These are phyloP conservation scores for Lipomyces starkeyi DNA, from an alignment of 805 yeast genomes.

Conservation along the genomic window DNA sequence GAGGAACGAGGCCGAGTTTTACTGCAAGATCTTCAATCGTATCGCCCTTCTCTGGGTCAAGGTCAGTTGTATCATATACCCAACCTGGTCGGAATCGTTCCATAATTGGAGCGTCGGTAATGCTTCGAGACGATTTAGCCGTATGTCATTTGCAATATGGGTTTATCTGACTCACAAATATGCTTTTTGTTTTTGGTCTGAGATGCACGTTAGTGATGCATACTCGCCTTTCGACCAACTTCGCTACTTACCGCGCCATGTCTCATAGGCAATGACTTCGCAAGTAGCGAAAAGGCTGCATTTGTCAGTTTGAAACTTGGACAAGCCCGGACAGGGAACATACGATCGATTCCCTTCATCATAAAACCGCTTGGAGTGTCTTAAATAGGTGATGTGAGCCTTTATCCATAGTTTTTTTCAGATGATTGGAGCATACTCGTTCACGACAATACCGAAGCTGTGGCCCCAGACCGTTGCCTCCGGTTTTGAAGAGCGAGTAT, in stretches of 20 bases:
- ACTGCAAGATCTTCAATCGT: constrained; percentile 6
- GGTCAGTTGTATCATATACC: constrained; percentile 8
- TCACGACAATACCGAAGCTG: constrained; percentile 12
- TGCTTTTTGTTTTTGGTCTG: constrained; percentile 9
- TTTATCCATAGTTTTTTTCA: constrained; percentile 2
- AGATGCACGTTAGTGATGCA: constrained; percentile 6
- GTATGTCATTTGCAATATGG: constrained; percentile 6
- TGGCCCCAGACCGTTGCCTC: constrained; percentile 13
- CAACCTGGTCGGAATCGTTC: constrained; percentile 7
- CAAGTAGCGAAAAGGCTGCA: constrained; percentile 6
- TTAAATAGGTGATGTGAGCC: constrained; percentile 6
- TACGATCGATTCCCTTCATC: constrained; percentile 12
- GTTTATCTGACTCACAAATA: constrained; percentile 4
- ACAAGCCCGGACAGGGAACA: neutral
- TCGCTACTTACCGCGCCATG: constrained; percentile 10
- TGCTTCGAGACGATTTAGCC: constrained; percentile 1
- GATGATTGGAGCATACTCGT: constrained; percentile 9
- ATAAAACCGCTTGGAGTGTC: constrained; percentile 9
- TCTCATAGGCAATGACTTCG: constrained; percentile 10
- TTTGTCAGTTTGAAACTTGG: neutral
- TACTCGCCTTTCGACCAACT: constrained; percentile 8
- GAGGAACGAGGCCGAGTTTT: constrained; percentile 1
- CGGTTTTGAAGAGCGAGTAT: constrained; percentile 10
- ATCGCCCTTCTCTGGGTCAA: constrained; percentile 7
- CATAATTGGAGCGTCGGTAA: constrained; percentile 3